A percentile compares a stretch with the other conserved stretches of the same genome.
phyloP scores from a whole-genome alignment of 2,329 filamentous ascomycete genomes.

The Myrmaecium sp. region DNA sequence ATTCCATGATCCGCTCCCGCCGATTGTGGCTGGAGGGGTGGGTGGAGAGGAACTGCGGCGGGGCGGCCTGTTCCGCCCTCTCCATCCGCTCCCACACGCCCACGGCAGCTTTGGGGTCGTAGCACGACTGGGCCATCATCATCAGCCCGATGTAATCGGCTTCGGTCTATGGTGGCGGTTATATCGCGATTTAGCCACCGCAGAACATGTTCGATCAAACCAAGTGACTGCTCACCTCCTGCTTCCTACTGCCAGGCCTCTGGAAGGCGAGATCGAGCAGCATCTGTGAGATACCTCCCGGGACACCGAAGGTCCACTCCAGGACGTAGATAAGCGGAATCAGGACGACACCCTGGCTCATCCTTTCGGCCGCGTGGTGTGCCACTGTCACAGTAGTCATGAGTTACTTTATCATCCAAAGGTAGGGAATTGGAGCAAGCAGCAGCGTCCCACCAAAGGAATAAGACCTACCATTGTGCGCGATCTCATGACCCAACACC shows the following conservation, averaged over 20 bases:
- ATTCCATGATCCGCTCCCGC: conserved; percentile 47
- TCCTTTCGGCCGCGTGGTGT: conserved; percentile 48
- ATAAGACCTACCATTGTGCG: too few relatives aligned
- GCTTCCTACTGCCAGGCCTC: conserved; percentile 50
- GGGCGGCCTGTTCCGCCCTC: conserved; percentile 27
- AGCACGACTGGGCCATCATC: conserved; percentile 72
- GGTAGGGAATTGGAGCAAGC: too few relatives aligned
- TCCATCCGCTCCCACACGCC: conserved; percentile 49
- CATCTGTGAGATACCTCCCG: conserved; percentile 20
- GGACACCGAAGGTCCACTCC: conserved; percentile 25
- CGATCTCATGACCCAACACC: conserved; percentile 65
- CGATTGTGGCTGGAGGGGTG: conserved; percentile 56
- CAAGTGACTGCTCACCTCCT: conserved; percentile 32
- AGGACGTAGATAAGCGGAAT: conserved; percentile 20
- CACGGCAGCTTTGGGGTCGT: conserved; percentile 50
- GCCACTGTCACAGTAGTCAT: too few relatives aligned
- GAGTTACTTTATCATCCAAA: too few relatives aligned
- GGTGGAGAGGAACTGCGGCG: conserved; percentile 58
- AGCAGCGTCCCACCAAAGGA: too few relatives aligned
- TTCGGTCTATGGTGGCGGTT: conserved; percentile 37
- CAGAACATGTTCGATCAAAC: not conserved
- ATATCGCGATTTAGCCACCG: conserved; percentile 3
- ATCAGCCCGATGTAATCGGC: conserved; percentile 68
- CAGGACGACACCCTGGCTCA: conserved; percentile 29
- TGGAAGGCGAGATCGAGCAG: conserved; percentile 47